Base-by-base conservation (phyloP, 2,329 filamentous ascomycete genomes). In the Ophiognomonia clavigignenti-juglandacearum region DNA sequence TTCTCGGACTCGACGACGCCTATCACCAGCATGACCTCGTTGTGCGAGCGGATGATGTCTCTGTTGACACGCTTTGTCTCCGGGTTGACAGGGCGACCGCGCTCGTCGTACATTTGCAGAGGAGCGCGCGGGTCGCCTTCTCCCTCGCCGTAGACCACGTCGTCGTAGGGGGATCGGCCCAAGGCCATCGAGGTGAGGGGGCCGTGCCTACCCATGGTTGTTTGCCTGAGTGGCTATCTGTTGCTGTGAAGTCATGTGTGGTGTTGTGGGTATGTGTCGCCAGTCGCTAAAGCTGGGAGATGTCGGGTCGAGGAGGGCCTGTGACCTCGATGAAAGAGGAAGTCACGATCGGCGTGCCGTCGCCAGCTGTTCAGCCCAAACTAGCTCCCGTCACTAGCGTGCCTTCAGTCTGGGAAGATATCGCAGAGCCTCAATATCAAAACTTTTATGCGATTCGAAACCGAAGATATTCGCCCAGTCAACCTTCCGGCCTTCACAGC, bases 21-120 rank as follows among this genome's bases (percentile, higher is more conserved):
- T 32, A 82, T 82, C 9, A 80, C 77, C 16, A 74, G 69, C 78
- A 82, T 82, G 4, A 82, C 78, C 53, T 82, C 78, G 53, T 82
- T 82, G 56, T 82, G 78, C 9, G 78, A 73, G 43, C 78, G 70
- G 22, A 82, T 76, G 26, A 81, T 72, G 48, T 78, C 73, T 40
- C 73, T 70, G 53, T 80, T 80, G 52, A 79, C 71, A 11, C 67
- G 65, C 56, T 73, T 77, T 1, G 76, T 80, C 43, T 73, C 70
- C 0, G 69, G 69, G 53, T 82, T 82, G 41, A 77, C 56, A 4
- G 78, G 75, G 9, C 78, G 75, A 13, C 78, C 78, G 27, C 75
- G 71, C 34, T 70, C 67, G 53, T 82, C 78, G 54, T 76, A 81
- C 39, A 72, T 61, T 57, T 80, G 78, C 1, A 57, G 50, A 4